Evolutionary conservation across 2,329 filamentous ascomycete species (phyloP).

Genomic region (Ophiosphaerella narmari): DNA sequence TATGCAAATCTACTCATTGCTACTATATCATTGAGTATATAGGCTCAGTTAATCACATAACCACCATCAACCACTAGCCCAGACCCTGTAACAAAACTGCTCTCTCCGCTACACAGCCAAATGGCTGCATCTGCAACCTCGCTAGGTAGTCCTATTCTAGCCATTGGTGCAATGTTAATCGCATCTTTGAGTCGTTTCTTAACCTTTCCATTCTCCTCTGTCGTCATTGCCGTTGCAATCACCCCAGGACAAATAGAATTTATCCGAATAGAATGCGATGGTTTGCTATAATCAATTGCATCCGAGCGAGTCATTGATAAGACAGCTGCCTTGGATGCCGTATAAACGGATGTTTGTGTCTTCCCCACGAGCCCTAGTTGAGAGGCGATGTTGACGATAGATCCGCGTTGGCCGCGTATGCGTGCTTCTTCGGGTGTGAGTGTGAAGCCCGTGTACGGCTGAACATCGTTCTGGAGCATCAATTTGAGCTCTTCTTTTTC

Average conservation of each 20-base stretch:
- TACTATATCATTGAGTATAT: no score
- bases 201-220: conserved; percentile 29
- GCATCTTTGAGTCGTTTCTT: conserved; percentile 44
- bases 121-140: conserved; percentile 61
- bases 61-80: conserved; percentile 55
- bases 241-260: conserved; percentile 64
- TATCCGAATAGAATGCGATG: conserved; percentile 53
- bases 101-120: conserved; percentile 58
- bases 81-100: conserved; percentile 59
- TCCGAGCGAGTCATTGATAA: conserved; percentile 63
- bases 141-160: conserved; percentile 54
- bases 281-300: conserved; percentile 59
- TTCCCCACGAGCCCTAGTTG: conserved; percentile 53
- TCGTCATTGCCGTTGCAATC: conserved; percentile 49
- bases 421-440: no score
- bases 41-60: conserved; percentile 32
- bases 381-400: conserved; percentile 61
- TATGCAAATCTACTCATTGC: no score
- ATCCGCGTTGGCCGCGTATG: conserved; percentile 39
- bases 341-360: conserved; percentile 56
- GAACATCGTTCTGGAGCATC: conserved; percentile 58
- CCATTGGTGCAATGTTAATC: conserved; percentile 53
- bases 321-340: conserved; percentile 62
- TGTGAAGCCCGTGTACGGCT: conserved; percentile 35
- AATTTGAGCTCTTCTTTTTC: conserved; percentile 56